Evolutionary conservation across 2,329 filamentous ascomycete species (phyloP).

Genomic region (Fusarium nanum): DNA sequence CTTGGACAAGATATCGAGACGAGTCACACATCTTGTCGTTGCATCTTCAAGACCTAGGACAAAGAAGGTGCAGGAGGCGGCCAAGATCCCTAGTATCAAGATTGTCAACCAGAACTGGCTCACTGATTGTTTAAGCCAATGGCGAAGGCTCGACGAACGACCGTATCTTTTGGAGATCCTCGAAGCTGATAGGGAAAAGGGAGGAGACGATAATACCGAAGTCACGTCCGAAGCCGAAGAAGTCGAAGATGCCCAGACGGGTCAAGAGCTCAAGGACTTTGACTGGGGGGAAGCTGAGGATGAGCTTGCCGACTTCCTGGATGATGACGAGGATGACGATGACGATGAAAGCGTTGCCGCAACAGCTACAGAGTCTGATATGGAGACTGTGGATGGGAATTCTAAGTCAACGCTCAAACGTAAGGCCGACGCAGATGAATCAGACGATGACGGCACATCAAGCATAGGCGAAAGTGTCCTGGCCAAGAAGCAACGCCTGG

Average conservation of each 20-base stretch:
- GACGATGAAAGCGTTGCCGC: conserved; percentile 49
- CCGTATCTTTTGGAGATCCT: conserved; percentile 83
- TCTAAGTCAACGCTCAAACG: conserved; percentile 50
- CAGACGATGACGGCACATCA: conserved; percentile 49
- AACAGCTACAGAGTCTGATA: conserved; percentile 43
- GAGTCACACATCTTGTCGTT: conserved; percentile 80
- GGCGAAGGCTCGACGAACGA: conserved; percentile 81
- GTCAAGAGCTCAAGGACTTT: conserved; percentile 64
- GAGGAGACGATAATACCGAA: conserved; percentile 50
- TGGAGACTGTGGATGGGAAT: conserved; percentile 47
- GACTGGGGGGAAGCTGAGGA: conserved; percentile 75
- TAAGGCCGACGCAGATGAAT: conserved; percentile 51
- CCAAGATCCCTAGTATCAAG: conserved; percentile 81
- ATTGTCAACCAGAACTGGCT: conserved; percentile 96
- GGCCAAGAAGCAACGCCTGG: conserved; percentile 64
- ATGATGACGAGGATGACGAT: conserved; percentile 62
- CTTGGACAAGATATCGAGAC: conserved; percentile 66
- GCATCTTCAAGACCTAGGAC: conserved; percentile 80
- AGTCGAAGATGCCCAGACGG: conserved; percentile 47
- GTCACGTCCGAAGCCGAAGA: conserved; percentile 48
- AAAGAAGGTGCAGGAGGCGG: conserved; percentile 89
- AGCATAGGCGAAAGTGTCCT: conserved; percentile 54
- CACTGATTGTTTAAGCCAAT: conserved; percentile 83
- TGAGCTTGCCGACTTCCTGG: conserved; percentile 81
- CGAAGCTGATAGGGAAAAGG: conserved; percentile 68